Evolutionary conservation across 305 asterid species (phyloP), one percentile per base, ranked within the genome.

Genomic region (Solanum aculeatissimum): DNA sequence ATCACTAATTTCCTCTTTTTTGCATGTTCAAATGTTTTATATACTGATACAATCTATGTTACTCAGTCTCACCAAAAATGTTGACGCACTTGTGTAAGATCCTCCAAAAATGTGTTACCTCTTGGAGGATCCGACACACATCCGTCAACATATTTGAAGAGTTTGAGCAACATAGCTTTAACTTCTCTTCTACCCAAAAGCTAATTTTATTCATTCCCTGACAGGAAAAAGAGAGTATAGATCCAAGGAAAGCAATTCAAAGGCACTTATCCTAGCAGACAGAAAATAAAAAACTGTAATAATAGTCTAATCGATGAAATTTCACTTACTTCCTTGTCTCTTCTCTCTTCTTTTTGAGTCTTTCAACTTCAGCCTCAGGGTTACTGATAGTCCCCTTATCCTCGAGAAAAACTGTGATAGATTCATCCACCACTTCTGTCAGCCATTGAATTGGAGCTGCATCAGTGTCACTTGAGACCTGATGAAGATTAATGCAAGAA

Each of bases 351-450:
- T 92, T 95, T 86, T 72, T 88, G 53, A 97, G 92, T 85, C 94
- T 97, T 85, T 94, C 98, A 82, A 89, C 96, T 87, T 93, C 98
- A 55, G 93, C 97, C 85, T 92, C 95, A 18, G 90, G 90, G 43
- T 94, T 86, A 66, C 57, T 11, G 23, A 92, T 82, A 79, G 66
- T 88, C 71, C 95, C 95, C 65, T 85, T 85, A 45, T 87, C 91
- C 83, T 93, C 88, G 19, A 97, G 94, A 89, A 84, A 92, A 6
- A 95, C 95, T 2, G 96, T 88, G 27, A 95, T 89, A 21, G 91
- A 85, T 88, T 94, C 97, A 55, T 92, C 90, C 42, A 97, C 92
- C 78, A 95, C 93, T 10, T 89, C 91, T n/a, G 93, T 94, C 74
- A 86, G 87, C 88, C 98, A 97, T 63, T 96, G 94, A 85, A 89